A percentile compares a stretch with the other conserved stretches of the same genome.
Evolutionary conservation across 441 rosid genomes (phyloP).

Genomic region (Lepidium campestre): DNA sequence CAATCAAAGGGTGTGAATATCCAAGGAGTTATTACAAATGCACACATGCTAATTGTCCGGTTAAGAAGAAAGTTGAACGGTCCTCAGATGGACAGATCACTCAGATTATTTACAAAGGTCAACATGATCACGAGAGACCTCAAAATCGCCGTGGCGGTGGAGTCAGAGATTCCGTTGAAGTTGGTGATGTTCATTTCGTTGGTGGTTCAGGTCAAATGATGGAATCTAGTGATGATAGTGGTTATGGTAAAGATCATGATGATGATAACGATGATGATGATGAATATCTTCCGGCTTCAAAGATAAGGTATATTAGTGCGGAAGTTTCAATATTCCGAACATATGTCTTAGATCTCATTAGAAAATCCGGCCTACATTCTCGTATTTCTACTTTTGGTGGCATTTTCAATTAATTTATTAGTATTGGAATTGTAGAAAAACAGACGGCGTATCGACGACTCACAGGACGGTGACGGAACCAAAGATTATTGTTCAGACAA

Average conservation of each 20-base stretch:
- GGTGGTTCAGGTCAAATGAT: conserved; percentile 41
- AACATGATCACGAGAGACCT: conserved; percentile 61
- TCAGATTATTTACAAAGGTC: conserved; percentile 66
- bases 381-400: too few relatives aligned
- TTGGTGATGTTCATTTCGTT: conserved; percentile 35
- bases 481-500: conserved; percentile 58
- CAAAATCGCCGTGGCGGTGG: conserved; percentile 54
- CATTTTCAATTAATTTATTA: background rate
- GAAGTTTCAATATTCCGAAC: too few relatives aligned
- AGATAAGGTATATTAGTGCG: conserved; percentile 31
- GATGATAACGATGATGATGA: conserved; percentile 39
- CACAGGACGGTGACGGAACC: conserved; percentile 53
- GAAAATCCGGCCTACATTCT: too few relatives aligned
- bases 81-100: conserved; percentile 62
- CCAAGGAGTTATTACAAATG: conserved; percentile 82
- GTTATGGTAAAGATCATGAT: conserved; percentile 38
- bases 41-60: conserved; percentile 53
- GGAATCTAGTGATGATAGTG: conserved; percentile 51
- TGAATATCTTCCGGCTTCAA: conserved; percentile 40
- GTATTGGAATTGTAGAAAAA: conserved; percentile 38
- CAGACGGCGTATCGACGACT: conserved; percentile 31
- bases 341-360: too few relatives aligned
- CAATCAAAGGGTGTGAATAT: conserved; percentile 67
- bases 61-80: conserved; percentile 69
- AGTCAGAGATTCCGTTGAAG: conserved; percentile 33